phyloP scores from a whole-genome alignment of 2,329 filamentous ascomycete species.

The Pseudogymnoascus sp. region DNA sequence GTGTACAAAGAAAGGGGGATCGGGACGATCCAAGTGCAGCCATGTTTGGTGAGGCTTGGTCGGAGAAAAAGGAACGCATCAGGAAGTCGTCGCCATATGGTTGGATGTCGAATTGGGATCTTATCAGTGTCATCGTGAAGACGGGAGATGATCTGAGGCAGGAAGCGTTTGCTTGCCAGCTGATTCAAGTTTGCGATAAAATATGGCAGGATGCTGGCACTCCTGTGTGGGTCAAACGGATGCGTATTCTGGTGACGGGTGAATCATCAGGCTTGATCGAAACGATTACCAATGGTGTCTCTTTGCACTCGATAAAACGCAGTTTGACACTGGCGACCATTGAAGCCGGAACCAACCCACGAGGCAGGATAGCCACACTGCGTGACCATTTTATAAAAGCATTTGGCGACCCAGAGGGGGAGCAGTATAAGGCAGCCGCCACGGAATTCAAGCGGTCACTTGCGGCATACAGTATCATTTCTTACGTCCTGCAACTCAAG shows the following conservation, averaged over 20 bases:
- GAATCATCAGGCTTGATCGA: constrained; percentile 79
- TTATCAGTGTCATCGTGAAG: constrained; percentile 81
- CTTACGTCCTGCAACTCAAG: constrained; percentile 75
- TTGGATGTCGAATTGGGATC: constrained; percentile 85
- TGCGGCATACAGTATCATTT: constrained; percentile 78
- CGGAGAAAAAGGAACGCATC: constrained; percentile 74
- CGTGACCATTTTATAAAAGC: constrained; percentile 75
- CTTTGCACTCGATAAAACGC: constrained; percentile 76
- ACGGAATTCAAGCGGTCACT: constrained; percentile 75
- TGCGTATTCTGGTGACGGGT: constrained; percentile 79
- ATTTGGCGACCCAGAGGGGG: constrained; percentile 61
- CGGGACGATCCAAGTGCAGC: constrained; percentile 79
- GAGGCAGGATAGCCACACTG: constrained; percentile 68
- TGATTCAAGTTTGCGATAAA: constrained; percentile 72
- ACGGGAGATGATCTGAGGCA: constrained; percentile 75
- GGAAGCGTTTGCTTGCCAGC: constrained; percentile 78
- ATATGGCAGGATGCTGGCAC: constrained; percentile 70
- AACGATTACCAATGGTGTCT: constrained; percentile 82
- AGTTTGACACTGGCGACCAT: constrained; percentile 69
- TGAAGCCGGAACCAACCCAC: constrained; percentile 62
- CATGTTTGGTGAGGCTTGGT: constrained; percentile 81
- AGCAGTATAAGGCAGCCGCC: constrained; percentile 61
- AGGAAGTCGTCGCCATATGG: constrained; percentile 76
- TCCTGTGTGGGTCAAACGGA: constrained; percentile 80
- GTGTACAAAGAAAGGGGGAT: constrained; percentile 71